Percentiles rank a stretch among this genome's conserved stretches.
phyloP scores from a whole-genome alignment of 2,329 filamentous ascomycete genomes.

The Metarhizium anisopliae region DNA sequence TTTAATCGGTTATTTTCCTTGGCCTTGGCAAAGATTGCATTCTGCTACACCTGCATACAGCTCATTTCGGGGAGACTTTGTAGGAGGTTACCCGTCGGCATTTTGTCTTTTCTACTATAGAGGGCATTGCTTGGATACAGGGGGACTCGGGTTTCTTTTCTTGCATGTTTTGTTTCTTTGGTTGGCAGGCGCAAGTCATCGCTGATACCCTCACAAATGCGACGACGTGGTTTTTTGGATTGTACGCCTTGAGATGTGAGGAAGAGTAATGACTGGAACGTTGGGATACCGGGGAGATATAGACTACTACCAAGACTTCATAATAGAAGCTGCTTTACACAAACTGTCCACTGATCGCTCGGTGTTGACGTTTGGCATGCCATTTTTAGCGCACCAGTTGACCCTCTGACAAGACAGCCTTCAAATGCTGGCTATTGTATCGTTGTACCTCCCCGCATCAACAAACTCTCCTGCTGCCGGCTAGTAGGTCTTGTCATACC shows the following conservation, averaged over 20 bases:
- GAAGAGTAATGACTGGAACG: slow-evolving; percentile 7
- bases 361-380: slow-evolving; percentile 3
- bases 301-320: slow-evolving; percentile 1
- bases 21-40: background rate
- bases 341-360: slow-evolving; percentile 9
- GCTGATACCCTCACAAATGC: background rate
- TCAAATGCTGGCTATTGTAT: too few species aligned
- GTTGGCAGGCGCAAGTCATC: background rate
- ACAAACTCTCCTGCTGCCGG: too few species aligned
- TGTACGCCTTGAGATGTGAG: background rate
- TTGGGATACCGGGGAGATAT: background rate
- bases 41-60: background rate
- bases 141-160: too few species aligned
- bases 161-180: background rate
- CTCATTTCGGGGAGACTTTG: background rate
- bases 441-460: too few species aligned
- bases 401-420: background rate
- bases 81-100: background rate
- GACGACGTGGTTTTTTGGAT: background rate
- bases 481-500: too few species aligned
- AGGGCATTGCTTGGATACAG: background rate
- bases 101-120: background rate
- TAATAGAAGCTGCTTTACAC: slow-evolving; percentile 5
- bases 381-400: background rate
- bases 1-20: background rate